Evolutionary conservation across 1,139 yeast genomes (phyloP).

Genomic region (Spencermartinsiella ligniputridi): DNA sequence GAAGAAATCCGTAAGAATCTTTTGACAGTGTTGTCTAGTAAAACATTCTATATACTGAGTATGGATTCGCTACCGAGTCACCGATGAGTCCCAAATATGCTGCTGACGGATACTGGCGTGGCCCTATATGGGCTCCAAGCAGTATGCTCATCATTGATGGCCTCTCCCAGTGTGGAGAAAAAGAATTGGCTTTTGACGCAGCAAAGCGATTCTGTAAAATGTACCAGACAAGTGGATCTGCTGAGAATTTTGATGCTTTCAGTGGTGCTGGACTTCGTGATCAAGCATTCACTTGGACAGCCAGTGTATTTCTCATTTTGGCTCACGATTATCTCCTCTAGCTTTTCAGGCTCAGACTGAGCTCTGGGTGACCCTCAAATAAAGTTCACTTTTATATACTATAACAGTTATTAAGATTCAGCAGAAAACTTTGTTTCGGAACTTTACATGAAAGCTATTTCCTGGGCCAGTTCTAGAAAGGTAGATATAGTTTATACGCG

Average conservation of each 20-base stretch:
- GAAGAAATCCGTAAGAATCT: conserved; percentile 2
- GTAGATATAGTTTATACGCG: too few species aligned
- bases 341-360: too few species aligned
- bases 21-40: not conserved
- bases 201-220: conserved; percentile 2
- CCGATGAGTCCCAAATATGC: conserved; percentile 2
- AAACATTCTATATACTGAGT: conserved; percentile 1
- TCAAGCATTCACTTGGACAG: conserved; percentile 4
- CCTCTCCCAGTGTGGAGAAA: conserved; percentile 1
- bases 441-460: too few species aligned
- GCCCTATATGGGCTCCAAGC: conserved; percentile 6
- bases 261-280: conserved; percentile 4
- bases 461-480: too few species aligned
- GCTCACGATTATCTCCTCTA: conserved; percentile 4
- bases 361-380: too few species aligned
- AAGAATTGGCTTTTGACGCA: not conserved
- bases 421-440: too few species aligned
- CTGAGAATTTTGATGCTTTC: conserved; percentile 5
- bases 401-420: too few species aligned
- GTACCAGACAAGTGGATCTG: conserved; percentile 2
- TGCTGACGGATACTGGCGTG: conserved; percentile 5
- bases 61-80: conserved; percentile 4
- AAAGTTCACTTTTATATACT: too few species aligned
- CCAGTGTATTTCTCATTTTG: conserved; percentile 3
- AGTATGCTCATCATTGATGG: conserved; percentile 2